Conservation (phyloP, 441 rosid genomes). For the Erysimum cheiri region DNA sequence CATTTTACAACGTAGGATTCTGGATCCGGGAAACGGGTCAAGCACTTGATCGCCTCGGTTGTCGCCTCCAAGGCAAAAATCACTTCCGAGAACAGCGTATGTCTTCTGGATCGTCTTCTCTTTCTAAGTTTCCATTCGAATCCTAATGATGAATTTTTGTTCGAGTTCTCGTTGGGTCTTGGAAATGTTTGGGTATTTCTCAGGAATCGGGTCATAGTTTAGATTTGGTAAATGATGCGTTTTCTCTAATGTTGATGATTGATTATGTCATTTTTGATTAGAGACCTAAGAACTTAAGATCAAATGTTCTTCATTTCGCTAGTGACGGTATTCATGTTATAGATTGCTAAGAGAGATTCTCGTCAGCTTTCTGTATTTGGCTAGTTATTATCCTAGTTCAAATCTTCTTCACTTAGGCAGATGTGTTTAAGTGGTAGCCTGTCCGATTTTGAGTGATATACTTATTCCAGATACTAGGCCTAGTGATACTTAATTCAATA, state of each 20-base stretch:
- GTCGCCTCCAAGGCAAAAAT: conserved; percentile 71
- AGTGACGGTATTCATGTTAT: conserved; percentile 20
- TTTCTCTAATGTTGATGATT: conserved; percentile 1
- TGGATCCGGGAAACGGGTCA: conserved; percentile 84
- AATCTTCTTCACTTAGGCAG: neutral
- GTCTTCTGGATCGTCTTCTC: conserved; percentile 16
- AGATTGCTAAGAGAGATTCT: neutral
- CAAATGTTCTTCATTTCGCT: conserved; percentile 19
- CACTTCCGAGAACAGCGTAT: conserved; percentile 73
- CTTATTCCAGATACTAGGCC: neutral
- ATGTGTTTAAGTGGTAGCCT: neutral
- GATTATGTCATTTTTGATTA: conserved; percentile 4
- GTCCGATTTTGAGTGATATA: neutral
- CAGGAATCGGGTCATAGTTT: conserved; percentile 12
- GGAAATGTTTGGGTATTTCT: neutral
- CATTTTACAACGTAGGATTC: conserved; percentile 66
- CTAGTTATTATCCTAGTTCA: conserved; percentile 5
- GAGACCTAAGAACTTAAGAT: conserved; percentile 7
- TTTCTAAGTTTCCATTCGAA: neutral
- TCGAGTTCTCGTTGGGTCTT: conserved; percentile 5
- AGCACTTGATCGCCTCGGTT: conserved; percentile 80
- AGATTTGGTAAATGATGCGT: conserved; percentile 6
- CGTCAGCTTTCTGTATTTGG: neutral
- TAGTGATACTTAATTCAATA: neutral
- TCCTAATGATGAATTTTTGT: neutral